Evolutionary conservation across 352 stramenopile genomes (phyloP).

Genomic region (Globisporangium okanoganense): DNA sequence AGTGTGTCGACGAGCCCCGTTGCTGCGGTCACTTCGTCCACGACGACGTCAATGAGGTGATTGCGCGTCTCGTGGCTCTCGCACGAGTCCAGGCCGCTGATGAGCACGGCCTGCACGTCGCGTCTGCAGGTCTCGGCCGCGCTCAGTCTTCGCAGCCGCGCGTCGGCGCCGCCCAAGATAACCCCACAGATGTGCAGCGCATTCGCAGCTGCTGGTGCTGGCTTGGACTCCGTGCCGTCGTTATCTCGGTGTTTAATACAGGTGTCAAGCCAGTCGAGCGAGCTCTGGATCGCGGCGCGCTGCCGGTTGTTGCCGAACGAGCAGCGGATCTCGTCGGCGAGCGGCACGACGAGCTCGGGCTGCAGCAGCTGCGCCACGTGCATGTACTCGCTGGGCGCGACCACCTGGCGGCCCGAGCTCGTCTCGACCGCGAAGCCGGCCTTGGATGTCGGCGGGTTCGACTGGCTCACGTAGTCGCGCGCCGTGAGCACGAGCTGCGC

Average conservation of each 20-base stretch:
- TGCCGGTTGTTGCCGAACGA: constrained; percentile 66
- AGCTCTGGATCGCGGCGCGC: constrained; percentile 52
- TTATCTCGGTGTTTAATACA: constrained; percentile 30
- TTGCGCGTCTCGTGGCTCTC: constrained; percentile 31
- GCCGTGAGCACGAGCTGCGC: constrained; percentile 56
- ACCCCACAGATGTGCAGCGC: constrained; percentile 49
- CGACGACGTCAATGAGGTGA: constrained; percentile 39
- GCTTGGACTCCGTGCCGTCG: not conserved
- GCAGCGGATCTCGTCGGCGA: constrained; percentile 59
- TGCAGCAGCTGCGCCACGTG: constrained; percentile 37
- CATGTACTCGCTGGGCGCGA: constrained; percentile 62
- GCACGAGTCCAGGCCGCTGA: constrained; percentile 57
- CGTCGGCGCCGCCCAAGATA: constrained; percentile 61
- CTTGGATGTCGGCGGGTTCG: constrained; percentile 50
- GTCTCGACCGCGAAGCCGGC: constrained; percentile 59
- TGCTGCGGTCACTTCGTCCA: constrained; percentile 27
- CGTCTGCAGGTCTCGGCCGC: constrained; percentile 64
- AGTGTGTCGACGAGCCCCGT: constrained; percentile 18
- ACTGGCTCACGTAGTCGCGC: constrained; percentile 62
- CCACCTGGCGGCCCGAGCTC: constrained; percentile 35
- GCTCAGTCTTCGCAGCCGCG: constrained; percentile 44
- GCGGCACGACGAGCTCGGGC: constrained; percentile 54
- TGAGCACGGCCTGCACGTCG: constrained; percentile 56
- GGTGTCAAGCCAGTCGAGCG: constrained; percentile 68
- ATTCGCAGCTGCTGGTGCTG: not conserved